Conservation (phyloP, 1,139 yeast genomes). For the Blastobotrys aristatus region DNA sequence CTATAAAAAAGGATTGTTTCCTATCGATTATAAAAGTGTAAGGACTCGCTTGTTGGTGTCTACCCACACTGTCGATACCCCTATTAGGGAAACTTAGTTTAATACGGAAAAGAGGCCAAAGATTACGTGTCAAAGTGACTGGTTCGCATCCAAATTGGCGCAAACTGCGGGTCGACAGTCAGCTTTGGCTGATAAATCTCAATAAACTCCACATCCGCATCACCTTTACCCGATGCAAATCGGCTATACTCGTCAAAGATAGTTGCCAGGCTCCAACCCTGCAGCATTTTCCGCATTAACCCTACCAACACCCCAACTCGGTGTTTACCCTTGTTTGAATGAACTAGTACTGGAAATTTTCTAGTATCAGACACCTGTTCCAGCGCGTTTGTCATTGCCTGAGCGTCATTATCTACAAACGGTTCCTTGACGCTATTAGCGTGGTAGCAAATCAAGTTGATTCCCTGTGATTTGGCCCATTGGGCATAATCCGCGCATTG, state of each 20-base stretch:
- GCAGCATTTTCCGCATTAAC: slow-evolving; percentile 72
- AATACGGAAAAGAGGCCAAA: too few species aligned
- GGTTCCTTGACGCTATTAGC: slow-evolving; percentile 76
- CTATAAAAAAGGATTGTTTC: too few species aligned
- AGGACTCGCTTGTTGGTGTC: too few species aligned
- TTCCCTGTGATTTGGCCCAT: slow-evolving; percentile 56
- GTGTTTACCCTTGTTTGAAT: slow-evolving; percentile 94
- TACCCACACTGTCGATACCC: too few species aligned
- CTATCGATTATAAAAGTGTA: too few species aligned
- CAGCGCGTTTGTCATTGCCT: slow-evolving; percentile 56
- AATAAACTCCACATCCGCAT: slow-evolving; percentile 57
- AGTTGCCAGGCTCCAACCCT: slow-evolving; percentile 92
- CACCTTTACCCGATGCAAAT: slow-evolving; percentile 91
- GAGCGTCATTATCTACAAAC: slow-evolving; percentile 53
- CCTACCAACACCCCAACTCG: slow-evolving; percentile 91
- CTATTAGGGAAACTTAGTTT: too few species aligned
- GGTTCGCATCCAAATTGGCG: slow-evolving; percentile 32
- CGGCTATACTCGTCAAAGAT: slow-evolving; percentile 90
- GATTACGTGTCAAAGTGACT: too few species aligned
- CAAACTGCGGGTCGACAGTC: slow-evolving; percentile 27
- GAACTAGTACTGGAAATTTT: slow-evolving; percentile 82
- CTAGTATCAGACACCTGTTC: slow-evolving; percentile 59
- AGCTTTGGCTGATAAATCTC: slow-evolving; percentile 29
- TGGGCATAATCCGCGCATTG: slow-evolving; percentile 56
- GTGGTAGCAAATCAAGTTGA: slow-evolving; percentile 55